These are phyloP conservation scores for Rubus idaeus DNA, from an alignment of 306 rosid species.

Conservation along the genomic window DNA sequence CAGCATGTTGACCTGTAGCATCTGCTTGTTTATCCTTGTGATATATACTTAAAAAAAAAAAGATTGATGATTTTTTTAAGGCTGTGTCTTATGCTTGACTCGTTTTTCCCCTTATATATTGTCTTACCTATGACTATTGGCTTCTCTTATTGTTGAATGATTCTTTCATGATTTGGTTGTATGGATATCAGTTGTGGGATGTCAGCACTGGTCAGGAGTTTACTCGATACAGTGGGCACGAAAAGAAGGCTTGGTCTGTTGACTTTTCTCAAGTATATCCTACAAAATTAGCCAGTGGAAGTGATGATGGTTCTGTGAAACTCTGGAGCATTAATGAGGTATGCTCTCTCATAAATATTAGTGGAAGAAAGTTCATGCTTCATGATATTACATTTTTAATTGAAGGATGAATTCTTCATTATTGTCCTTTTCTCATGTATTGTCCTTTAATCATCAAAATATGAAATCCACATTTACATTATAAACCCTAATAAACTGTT, in stretches of 20 bases:
- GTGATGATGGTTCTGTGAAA: constrained; percentile 87
- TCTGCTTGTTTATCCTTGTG: constrained; percentile 11
- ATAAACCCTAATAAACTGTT: neutral
- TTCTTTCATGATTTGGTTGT: constrained; percentile 29
- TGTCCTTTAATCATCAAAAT: neutral
- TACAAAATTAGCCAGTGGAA: constrained; percentile 91
- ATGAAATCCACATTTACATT: neutral
- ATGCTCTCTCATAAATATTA: constrained; percentile 28
- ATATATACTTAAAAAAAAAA: constrained; percentile 1
- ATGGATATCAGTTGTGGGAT: constrained; percentile 85
- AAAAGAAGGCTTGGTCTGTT: constrained; percentile 91
- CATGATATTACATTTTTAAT: neutral
- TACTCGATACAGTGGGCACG: constrained; percentile 72
- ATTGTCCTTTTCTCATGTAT: neutral
- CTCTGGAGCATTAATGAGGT: constrained; percentile 92
- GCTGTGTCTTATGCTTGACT: neutral
- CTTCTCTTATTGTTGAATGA: neutral
- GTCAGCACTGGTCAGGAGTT: constrained; percentile 80
- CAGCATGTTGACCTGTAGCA: neutral
- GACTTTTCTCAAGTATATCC: constrained; percentile 84
- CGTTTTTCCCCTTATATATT: neutral
- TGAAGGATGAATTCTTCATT: neutral
- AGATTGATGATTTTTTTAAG: neutral
- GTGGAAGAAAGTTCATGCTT: neutral
- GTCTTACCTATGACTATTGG: neutral